Percentiles rank a stretch among this genome's conserved stretches.
phyloP scores from a whole-genome alignment of 2,329 filamentous ascomycete genomes.

The Nemania bipapillata region DNA sequence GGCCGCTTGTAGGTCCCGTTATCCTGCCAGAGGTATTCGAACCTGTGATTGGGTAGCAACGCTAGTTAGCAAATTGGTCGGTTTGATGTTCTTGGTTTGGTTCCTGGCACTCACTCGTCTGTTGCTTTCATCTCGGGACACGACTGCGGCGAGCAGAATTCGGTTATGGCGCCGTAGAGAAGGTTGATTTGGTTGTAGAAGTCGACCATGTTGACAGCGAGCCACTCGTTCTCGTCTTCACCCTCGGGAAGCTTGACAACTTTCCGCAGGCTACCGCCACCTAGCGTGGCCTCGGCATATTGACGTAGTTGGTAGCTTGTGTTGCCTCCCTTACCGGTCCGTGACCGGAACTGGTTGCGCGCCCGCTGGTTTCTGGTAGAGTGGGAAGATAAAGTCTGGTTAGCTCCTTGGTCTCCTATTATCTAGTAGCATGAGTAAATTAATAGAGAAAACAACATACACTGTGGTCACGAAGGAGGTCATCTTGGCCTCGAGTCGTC shows the following conservation, averaged over 20 bases:
- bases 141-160: slow-evolving; percentile 96
- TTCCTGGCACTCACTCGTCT: slow-evolving; percentile 75
- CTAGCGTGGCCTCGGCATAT: slow-evolving; percentile 96
- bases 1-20: slow-evolving; percentile 91
- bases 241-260: slow-evolving; percentile 97
- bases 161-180: slow-evolving; percentile 97
- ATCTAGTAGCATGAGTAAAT: background rate
- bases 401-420: slow-evolving; percentile 6
- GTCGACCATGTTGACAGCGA: slow-evolving; percentile 98
- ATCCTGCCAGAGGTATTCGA: slow-evolving; percentile 99
- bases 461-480: slow-evolving; percentile 80
- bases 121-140: slow-evolving; percentile 99
- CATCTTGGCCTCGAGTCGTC: slow-evolving; percentile 61
- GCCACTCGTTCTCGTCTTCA: slow-evolving; percentile 97
- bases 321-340: slow-evolving; percentile 84
- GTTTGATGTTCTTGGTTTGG: background rate
- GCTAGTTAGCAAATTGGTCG: background rate
- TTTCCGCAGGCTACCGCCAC: slow-evolving; percentile 92
- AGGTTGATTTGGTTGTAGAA: slow-evolving; percentile 99
- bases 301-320: slow-evolving; percentile 92
- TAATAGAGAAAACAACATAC: slow-evolving; percentile 47
- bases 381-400: slow-evolving; percentile 12
- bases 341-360: slow-evolving; percentile 89
- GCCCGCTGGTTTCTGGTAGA: slow-evolving; percentile 80
- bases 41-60: slow-evolving; percentile 62